Evolutionary conservation across 1,139 yeast species (phyloP).

Genomic region (Pneumocystis wakefieldiae): DNA sequence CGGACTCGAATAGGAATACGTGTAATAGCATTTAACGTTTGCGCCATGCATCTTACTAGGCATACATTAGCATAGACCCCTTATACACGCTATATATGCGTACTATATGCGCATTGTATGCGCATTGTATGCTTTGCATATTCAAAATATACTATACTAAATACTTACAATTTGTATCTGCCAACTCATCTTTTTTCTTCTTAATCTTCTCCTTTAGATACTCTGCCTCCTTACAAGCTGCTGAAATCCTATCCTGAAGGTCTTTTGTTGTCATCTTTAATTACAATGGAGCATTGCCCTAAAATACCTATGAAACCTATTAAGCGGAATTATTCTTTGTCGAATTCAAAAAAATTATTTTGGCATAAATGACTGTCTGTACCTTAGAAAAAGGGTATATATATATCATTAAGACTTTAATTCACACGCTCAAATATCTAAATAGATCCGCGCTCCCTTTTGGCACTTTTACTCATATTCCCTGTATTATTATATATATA

Average conservation of each 20-base stretch:
- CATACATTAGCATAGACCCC: neutral
- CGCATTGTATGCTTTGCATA: neutral
- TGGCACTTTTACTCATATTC: neutral
- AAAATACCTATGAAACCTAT: no score
- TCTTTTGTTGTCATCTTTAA: constrained; percentile 30
- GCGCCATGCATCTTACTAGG: constrained; percentile 9
- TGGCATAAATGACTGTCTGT: no score
- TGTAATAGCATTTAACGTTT: constrained; percentile 12
- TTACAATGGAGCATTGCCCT: no score
- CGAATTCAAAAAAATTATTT: no score
- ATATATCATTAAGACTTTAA: neutral
- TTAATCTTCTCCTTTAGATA: constrained; percentile 15
- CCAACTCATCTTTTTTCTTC: constrained; percentile 15
- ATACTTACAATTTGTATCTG: constrained; percentile 15
- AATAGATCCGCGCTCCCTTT: neutral
- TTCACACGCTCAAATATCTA: no score
- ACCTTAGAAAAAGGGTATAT: no score
- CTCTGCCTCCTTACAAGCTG: constrained; percentile 15
- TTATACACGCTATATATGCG: neutral
- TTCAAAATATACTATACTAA: neutral
- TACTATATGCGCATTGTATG: neutral
- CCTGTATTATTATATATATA: neutral
- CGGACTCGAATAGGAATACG: constrained; percentile 14
- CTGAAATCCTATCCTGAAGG: constrained; percentile 14
- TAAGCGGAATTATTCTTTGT: no score